These are phyloP conservation scores for Eudorina sp. DNA, from an alignment of 139 green algal genomes.

Conservation along the genomic window DNA sequence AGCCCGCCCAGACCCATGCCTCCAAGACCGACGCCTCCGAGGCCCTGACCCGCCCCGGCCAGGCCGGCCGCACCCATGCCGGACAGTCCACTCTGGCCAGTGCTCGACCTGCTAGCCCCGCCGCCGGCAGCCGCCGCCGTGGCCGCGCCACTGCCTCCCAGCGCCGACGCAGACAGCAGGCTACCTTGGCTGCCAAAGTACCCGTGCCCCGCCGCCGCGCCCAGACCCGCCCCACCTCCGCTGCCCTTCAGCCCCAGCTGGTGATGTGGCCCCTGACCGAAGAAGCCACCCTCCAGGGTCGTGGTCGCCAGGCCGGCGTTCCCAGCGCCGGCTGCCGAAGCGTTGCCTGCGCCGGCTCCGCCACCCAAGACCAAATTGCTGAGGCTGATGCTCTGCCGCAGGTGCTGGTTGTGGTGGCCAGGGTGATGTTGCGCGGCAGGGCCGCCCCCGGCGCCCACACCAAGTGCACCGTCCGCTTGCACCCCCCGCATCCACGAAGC, in stretches of 20 bases:
- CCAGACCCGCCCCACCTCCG: neutral
- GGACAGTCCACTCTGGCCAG: neutral
- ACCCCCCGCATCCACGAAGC: conserved; percentile 11
- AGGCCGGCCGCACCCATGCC: neutral
- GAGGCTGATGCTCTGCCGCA: conserved; percentile 34
- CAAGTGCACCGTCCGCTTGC: neutral
- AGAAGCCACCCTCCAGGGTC: neutral
- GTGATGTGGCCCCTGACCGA: conserved; percentile 17
- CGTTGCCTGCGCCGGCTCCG: neutral
- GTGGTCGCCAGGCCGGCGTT: neutral
- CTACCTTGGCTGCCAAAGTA: conserved; percentile 41
- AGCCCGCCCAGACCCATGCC: conserved; percentile 15
- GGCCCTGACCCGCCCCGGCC: neutral
- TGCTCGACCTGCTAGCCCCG: neutral
- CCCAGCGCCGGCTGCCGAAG: neutral
- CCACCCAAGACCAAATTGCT: conserved; percentile 10
- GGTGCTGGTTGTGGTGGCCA: conserved; percentile 20
- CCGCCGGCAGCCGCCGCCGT: neutral
- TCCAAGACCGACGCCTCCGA: neutral
- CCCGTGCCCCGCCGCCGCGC: neutral
- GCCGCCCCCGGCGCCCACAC: neutral
- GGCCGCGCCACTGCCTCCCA: neutral
- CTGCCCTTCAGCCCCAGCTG: conserved; percentile 18
- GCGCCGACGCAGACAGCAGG: neutral
- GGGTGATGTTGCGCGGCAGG: conserved; percentile 3